A percentile compares a stretch with the other conserved stretches of the same genome.
These are phyloP conservation scores for Narthecium ossifragum DNA, from an alignment of 106 monocot species.

Conservation along the genomic window DNA sequence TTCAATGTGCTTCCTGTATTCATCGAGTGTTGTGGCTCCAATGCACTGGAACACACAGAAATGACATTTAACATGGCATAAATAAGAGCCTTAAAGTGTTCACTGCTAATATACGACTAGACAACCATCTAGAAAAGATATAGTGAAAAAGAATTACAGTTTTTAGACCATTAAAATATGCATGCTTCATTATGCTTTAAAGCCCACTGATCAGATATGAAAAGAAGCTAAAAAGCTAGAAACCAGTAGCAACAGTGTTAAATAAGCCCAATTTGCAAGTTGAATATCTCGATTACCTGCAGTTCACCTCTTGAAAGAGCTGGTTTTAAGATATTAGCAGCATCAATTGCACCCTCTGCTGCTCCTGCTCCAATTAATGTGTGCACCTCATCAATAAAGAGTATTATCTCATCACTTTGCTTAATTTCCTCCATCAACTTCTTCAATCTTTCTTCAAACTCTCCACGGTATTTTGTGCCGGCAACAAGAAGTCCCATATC, in stretches of 20 bases:
- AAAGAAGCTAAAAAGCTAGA: no score
- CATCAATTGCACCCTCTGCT: conserved; percentile 19
- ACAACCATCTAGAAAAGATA: not conserved
- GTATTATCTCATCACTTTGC: conserved; percentile 42
- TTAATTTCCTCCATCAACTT: conserved; percentile 57
- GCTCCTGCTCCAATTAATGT: conserved; percentile 47
- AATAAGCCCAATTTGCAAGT: not conserved
- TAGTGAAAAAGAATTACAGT: not conserved
- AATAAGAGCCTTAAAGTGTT: no score
- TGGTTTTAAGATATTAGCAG: conserved; percentile 38
- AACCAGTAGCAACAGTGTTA: not conserved
- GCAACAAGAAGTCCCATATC: conserved; percentile 57
- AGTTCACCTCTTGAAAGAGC: conserved; percentile 55
- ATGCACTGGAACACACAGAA: conserved; percentile 22
- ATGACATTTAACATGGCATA: not conserved
- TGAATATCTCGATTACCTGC: conserved; percentile 23
- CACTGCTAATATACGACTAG: not conserved
- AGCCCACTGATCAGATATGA: no score
- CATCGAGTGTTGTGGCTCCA: conserved; percentile 49
- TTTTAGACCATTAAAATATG: not conserved
- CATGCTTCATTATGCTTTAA: no score
- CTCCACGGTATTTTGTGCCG: conserved; percentile 48
- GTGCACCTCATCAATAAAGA: conserved; percentile 54
- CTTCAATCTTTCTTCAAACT: conserved; percentile 26
- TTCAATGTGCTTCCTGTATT: conserved; percentile 49